Evolutionary conservation across 257 asterid genomes (phyloP).

Genomic region (Solanum raphanifolium): DNA sequence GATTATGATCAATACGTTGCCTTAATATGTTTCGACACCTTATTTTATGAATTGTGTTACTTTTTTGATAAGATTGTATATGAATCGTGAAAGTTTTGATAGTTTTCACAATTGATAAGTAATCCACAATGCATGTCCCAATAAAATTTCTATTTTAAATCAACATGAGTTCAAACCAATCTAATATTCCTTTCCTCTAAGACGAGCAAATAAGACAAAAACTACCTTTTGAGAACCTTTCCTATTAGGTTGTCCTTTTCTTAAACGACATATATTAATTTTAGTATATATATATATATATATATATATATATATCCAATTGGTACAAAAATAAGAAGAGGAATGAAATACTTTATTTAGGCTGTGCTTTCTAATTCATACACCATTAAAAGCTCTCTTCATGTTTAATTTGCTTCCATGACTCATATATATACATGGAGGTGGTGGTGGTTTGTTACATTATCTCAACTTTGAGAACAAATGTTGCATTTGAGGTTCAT

Average conservation of each 20-base stretch:
- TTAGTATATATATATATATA: neutral
- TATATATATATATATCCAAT: neutral
- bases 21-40: neutral
- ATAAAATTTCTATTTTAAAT: neutral
- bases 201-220: neutral
- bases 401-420: neutral
- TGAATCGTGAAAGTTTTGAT: no score
- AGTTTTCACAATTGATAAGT: no score
- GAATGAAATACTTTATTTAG: neutral
- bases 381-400: neutral
- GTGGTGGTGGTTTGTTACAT: neutral
- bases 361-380: neutral
- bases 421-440: neutral
- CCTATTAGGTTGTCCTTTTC: neutral
- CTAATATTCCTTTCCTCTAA: neutral
- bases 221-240: neutral
- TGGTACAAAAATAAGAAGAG: neutral
- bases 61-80: no score
- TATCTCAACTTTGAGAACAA: neutral
- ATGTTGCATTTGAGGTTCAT: neutral
- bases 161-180: neutral
- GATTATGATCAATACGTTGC: neutral
- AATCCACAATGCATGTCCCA: neutral
- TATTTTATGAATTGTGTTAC: no score
- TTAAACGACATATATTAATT: neutral